Percentiles rank a stretch among this genome's conserved stretches.
Evolutionary conservation across 306 rosid species (phyloP).

Genomic region (Hippophae rhamnoides): DNA sequence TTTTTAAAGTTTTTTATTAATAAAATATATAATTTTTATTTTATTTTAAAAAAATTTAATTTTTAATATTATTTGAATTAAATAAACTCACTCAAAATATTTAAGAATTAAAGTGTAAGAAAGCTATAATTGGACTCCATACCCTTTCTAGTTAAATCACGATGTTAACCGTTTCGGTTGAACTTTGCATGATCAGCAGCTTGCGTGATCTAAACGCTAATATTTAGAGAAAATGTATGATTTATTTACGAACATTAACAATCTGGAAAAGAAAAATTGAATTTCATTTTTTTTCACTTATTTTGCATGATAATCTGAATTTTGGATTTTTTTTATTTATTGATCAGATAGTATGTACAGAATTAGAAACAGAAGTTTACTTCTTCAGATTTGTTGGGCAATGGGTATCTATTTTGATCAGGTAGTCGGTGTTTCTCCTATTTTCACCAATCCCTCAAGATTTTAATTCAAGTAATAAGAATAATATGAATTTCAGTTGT

Average conservation of each 20-base stretch:
- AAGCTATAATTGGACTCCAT: neutral
- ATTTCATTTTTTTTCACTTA: slow-evolving; percentile 1
- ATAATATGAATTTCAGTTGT: slow-evolving; percentile 26
- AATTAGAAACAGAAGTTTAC: slow-evolving; percentile 14
- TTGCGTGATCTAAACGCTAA: slow-evolving; percentile 11
- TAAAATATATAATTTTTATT: too few relatives aligned
- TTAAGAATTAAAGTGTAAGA: too few relatives aligned
- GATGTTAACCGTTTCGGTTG: neutral
- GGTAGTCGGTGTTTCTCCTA: slow-evolving; percentile 32
- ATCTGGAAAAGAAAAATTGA: too few relatives aligned
- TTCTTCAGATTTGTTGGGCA: slow-evolving; percentile 18
- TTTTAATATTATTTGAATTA: too few relatives aligned
- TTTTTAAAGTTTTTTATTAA: too few relatives aligned
- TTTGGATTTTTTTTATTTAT: slow-evolving; percentile 12
- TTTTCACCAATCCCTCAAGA: neutral
- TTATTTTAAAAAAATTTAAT: neutral
- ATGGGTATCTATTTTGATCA: slow-evolving; percentile 21
- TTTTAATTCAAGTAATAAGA: too few relatives aligned
- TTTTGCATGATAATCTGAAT: slow-evolving; percentile 9
- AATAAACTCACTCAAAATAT: too few relatives aligned
- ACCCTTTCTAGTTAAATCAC: slow-evolving; percentile 20
- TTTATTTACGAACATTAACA: neutral
- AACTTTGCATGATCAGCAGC: slow-evolving; percentile 10
- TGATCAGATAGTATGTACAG: slow-evolving; percentile 37
- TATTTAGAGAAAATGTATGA: slow-evolving; percentile 9